Percentiles rank a stretch among this genome's conserved stretches.
Conservation (phyloP, 2,329 filamentous ascomycete genomes). For the Balansia obtecta region DNA sequence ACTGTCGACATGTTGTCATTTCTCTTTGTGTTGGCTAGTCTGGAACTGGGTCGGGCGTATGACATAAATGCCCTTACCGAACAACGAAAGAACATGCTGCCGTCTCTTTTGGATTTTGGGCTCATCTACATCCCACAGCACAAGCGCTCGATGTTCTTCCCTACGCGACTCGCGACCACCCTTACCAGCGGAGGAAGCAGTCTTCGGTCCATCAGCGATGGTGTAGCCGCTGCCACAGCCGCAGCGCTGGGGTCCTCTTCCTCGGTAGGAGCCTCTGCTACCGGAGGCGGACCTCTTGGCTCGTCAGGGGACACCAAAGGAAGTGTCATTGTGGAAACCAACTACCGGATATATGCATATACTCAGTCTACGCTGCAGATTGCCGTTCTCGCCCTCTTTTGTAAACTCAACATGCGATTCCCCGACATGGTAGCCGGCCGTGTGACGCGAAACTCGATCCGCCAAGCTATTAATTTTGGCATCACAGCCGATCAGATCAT, state of each 20-base stretch:
- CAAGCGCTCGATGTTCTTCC: constrained; percentile 59
- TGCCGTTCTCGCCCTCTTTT: constrained; percentile 82
- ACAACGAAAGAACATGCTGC: constrained; percentile 78
- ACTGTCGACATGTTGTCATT: constrained; percentile 91
- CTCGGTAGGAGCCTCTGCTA: neutral
- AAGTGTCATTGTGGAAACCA: constrained; percentile 93
- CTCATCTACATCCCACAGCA: constrained; percentile 63
- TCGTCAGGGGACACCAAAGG: constrained; percentile 44
- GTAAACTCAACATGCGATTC: constrained; percentile 78
- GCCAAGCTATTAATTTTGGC: constrained; percentile 73
- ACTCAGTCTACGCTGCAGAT: constrained; percentile 91
- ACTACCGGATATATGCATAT: constrained; percentile 95
- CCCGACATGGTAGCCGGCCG: constrained; percentile 89
- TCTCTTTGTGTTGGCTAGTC: constrained; percentile 85
- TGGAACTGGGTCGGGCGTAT: constrained; percentile 86
- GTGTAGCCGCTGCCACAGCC: constrained; percentile 54
- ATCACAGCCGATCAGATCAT: constrained; percentile 96
- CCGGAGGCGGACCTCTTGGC: constrained; percentile 19
- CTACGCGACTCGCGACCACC: constrained; percentile 86
- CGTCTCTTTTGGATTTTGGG: constrained; percentile 81
- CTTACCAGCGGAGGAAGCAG: constrained; percentile 73
- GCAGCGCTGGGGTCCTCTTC: constrained; percentile 26
- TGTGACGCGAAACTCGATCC: constrained; percentile 77
- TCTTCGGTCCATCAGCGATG: constrained; percentile 56
- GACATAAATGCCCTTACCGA: constrained; percentile 72